These are phyloP conservation scores for Naganishia liquefaciens DNA, from an alignment of 1,284 basidiomycete species.

Conservation along the genomic window DNA sequence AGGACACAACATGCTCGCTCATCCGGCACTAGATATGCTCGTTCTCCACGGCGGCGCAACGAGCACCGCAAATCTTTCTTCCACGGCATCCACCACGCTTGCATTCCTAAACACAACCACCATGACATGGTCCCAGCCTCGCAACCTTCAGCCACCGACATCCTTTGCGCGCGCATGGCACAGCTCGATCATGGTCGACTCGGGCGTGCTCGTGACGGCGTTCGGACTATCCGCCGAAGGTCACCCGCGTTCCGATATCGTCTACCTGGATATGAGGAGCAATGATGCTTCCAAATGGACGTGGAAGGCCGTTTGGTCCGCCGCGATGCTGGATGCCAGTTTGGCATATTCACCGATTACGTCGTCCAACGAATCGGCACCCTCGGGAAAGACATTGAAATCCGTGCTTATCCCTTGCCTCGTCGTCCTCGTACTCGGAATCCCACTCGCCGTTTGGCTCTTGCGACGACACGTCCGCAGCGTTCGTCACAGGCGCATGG, in stretches of 20 bases:
- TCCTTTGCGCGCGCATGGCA: constrained; percentile 49
- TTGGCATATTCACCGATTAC: constrained; percentile 25
- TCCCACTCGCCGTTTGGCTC: constrained; percentile 45
- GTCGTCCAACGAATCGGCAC: constrained; percentile 18
- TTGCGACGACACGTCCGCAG: constrained; percentile 46
- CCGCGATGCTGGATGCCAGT: constrained; percentile 41
- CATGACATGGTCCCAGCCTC: constrained; percentile 49
- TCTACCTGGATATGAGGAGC: constrained; percentile 52
- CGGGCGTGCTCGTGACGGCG: constrained; percentile 52
- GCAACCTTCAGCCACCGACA: constrained; percentile 46
- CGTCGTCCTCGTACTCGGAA: constrained; percentile 41
- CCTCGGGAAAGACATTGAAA: constrained; percentile 39
- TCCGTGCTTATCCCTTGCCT: constrained; percentile 48
- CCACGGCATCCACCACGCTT: constrained; percentile 37
- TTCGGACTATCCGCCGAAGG: constrained; percentile 47
- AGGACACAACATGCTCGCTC: constrained; percentile 50
- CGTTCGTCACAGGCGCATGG: constrained; percentile 49
- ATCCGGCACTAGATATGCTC: constrained; percentile 45
- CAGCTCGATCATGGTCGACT: constrained; percentile 50
- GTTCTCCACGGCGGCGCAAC: constrained; percentile 49
- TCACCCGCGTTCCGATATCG: constrained; percentile 42
- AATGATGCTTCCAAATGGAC: constrained; percentile 41
- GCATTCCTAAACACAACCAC: constrained; percentile 51
- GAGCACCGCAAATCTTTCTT: constrained; percentile 14
- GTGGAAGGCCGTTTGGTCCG: constrained; percentile 49